Evolutionary conservation across 1,284 basidiomycete species (phyloP), one percentile per base, ranked within the genome.

Genomic region (Cutaneotrichosporon spelunceum): DNA sequence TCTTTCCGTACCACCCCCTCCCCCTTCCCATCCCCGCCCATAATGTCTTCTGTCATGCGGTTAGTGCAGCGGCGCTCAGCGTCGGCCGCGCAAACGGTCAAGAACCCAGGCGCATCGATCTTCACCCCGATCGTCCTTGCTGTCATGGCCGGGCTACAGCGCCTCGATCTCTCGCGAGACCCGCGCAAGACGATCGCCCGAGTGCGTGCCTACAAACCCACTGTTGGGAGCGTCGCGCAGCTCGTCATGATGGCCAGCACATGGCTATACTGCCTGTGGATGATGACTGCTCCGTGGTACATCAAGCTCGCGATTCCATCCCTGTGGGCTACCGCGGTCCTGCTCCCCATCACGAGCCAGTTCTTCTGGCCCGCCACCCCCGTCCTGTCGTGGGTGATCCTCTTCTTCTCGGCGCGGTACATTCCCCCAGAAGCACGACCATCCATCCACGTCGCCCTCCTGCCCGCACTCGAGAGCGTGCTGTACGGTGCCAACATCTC

Each of bases 401-500:
- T 87, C 5, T 97, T 88, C 81, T 97, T 89, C 81, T 87, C 88
- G 21, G 90, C 89, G 44, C 84, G 88, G 50, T 96, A 90, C 81
- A 91, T 96, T 63, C 90, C 93, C 0, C 82, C 84, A 11, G 67
- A 79, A 4, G 86, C 85, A 72, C 83, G 93, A 2, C 94, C 94
- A 0, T 81, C 83, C 23, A 91, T 97, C 57, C 94, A 91, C 70
- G 94, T 99, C 60, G 88, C 90, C 11, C 84, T 98, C 27, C 86
- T 98, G 3, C 95, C 95, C 0, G 95, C 94, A 0, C 85, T 98
- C 59, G 95, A 99, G 77, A 88, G 89, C 10, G 91, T 96, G 33
- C 83, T 96, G 30, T 98, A 96, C 76, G 95, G 95, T 11, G 94
- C 93, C 56, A 98, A 97, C 80, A 94, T 98, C 65, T 93, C 91